Evolutionary conservation across 345 rosid genomes (phyloP), one percentile per base, ranked within the genome.

Genomic region (Salix viminalis): DNA sequence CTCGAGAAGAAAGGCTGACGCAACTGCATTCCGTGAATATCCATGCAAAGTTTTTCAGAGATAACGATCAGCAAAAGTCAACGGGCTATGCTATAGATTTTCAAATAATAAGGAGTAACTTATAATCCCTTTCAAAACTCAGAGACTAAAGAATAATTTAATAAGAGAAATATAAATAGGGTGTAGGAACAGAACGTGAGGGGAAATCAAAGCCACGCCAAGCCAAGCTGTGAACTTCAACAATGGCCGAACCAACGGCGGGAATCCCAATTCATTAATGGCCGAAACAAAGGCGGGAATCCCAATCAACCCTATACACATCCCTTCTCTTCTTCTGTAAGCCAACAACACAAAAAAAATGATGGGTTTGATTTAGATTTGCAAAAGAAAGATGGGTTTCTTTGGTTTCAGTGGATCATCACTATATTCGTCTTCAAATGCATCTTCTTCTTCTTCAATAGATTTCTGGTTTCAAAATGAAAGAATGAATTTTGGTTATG

Each of bases 401-500:
- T 50, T 50, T 50, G 70, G 72, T 23, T 41, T 6, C 10, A 14
- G 2, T 41, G 46, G 54, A 69, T 42, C 23, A 1, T 39, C 26
- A 18, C 26, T 12, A 14, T 6, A 13, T 28, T 14, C 19, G 6
- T 65, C 18, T 26, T 65, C n/a, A 34, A 8, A 13, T 41, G 44
- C 34, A 26, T 44, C 56, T 9, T 10, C 18, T 69, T 44, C 18
- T 2, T 34, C 50, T n/a, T 80, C 56, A 4, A 60, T 54, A 15
- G 77, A 72, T 18, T 76, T 72, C 28, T 81, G 83, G 80, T 42
- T 13, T 54, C 74, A 50, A 21, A 76, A 64, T 5, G 56, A 50
- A 15, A 50, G 56, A 16, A 16, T 50, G 56, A 50, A 50, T 69
- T 71, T 50, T 64, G 54, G 44, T n/a, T 69, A 72, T 77, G 85